A percentile compares a stretch with the other conserved stretches of the same genome.
Conservation (phyloP, 768 basidiomycete species). For the Mycena leptocephala region DNA sequence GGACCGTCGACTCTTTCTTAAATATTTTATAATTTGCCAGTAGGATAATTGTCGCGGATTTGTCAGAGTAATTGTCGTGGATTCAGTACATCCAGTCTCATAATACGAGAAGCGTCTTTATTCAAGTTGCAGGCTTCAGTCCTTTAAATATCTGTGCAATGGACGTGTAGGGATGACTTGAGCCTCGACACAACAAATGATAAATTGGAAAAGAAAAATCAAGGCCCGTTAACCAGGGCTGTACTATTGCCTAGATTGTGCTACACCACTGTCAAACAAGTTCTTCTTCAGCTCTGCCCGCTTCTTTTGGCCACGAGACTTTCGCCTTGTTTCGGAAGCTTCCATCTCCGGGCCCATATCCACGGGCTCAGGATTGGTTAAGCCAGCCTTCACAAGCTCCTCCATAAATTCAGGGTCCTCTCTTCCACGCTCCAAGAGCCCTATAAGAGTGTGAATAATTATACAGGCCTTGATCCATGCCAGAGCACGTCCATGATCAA, state of each 20-base stretch:
- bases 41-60: too few species aligned
- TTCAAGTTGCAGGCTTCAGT: too few species aligned
- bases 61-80: slow-evolving; percentile 6
- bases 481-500: slow-evolving; percentile 26
- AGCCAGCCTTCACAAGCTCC: slow-evolving; percentile 2
- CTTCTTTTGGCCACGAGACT: slow-evolving; percentile 10
- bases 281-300: not conserved
- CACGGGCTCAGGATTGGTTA: not conserved
- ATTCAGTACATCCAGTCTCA: slow-evolving; percentile 16
- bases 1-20: too few species aligned
- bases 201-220: too few species aligned
- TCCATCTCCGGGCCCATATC: not conserved
- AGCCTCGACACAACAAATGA: too few species aligned
- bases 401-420: slow-evolving; percentile 9
- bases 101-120: slow-evolving; percentile 12
- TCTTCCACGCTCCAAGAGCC: not conserved
- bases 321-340: not conserved
- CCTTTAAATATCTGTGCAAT: too few species aligned
- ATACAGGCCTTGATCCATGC: slow-evolving; percentile 22
- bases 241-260: not conserved
- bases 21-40: too few species aligned
- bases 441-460: slow-evolving; percentile 22
- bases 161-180: too few species aligned
- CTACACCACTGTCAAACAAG: slow-evolving; percentile 17
- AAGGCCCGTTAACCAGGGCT: too few species aligned